Evolutionary conservation across 352 stramenopile genomes (phyloP), one percentile per base, ranked within the genome.

Genomic region (Sclerospora graminicola): DNA sequence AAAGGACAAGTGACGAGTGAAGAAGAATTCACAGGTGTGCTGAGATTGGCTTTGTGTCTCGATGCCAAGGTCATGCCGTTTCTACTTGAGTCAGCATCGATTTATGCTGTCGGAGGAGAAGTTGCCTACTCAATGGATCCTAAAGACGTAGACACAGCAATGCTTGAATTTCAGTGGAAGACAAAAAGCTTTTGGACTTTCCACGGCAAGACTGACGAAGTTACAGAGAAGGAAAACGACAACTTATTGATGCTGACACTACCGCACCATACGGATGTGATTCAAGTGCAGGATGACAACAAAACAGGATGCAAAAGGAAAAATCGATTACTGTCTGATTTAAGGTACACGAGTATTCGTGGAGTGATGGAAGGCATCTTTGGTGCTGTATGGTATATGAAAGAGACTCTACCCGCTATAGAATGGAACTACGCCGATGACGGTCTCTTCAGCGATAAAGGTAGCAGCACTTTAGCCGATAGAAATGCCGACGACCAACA

Each of bases 161-260:
- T 55, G 7, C 38, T 89, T 2, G 51, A 77, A 45, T 84, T 86
- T 29, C 53, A 62, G 8, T 89, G 77, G 77, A 81, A 79, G 34
- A 80, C 64, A 6, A 60, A 62, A 8, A 60, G 41, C 10, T 86
- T 89, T 39, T 40, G 51, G 4, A 30, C 42, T 11, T 68, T 57
- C 10, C 42, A 62, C 19, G 34, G 35, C 21, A 19, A 44, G 8
- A 31, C 31, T 1, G 18, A 39, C 9, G 18, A n/a, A 14, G 41
- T 52, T 14, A 54, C 47, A 6, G 28, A 48, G 2, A 31, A 48
- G 8, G 52, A 61, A 16, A 63, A 61, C 20, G 54, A 45, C n/a
- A 63, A 78, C 44, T 48, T 89, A 15, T 44, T 89, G 36, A 89
- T 90, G 81, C 45, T 89, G 10, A 63, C 74, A 14, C 41, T 89